A percentile compares a stretch with the other conserved stretches of the same genome.
These are phyloP conservation scores for Scutellaria galericulata DNA, from an alignment of 257 asterid species.

Conservation along the genomic window DNA sequence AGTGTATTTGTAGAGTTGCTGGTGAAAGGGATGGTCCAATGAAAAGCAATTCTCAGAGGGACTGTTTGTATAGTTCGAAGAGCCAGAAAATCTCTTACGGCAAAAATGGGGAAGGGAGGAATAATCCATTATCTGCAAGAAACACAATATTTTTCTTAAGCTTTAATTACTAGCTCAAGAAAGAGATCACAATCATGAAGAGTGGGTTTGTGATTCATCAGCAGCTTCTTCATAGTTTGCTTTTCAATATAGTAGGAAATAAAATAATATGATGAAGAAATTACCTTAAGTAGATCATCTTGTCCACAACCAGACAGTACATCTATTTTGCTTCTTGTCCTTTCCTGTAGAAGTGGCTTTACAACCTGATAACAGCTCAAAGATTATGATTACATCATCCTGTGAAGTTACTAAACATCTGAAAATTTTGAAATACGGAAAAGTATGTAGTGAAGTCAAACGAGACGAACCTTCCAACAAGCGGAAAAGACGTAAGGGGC, in stretches of 20 bases:
- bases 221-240: no score
- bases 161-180: constrained; percentile 1
- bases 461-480: constrained; percentile 74
- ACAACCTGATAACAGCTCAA: constrained; percentile 51
- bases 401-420: neutral
- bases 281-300: constrained; percentile 68
- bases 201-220: no score
- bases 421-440: neutral
- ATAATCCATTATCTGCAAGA: constrained; percentile 78
- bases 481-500: constrained; percentile 75
- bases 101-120: constrained; percentile 84
- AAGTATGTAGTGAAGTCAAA: constrained; percentile 10
- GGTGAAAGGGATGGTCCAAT: constrained; percentile 76
- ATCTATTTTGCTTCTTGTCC: constrained; percentile 58
- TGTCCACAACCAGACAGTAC: constrained; percentile 64
- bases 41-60: constrained; percentile 55
- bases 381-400: neutral
- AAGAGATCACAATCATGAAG: neutral
- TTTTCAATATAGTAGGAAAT: no score
- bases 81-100: constrained; percentile 60
- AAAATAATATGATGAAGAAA: constrained; percentile 30
- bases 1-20: constrained; percentile 59
- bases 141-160: constrained; percentile 1
- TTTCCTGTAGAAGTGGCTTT: constrained; percentile 72
- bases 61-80: constrained; percentile 43